Conservation (phyloP, 2,329 filamentous ascomycete species). For the Macroventuria anomochaeta region DNA sequence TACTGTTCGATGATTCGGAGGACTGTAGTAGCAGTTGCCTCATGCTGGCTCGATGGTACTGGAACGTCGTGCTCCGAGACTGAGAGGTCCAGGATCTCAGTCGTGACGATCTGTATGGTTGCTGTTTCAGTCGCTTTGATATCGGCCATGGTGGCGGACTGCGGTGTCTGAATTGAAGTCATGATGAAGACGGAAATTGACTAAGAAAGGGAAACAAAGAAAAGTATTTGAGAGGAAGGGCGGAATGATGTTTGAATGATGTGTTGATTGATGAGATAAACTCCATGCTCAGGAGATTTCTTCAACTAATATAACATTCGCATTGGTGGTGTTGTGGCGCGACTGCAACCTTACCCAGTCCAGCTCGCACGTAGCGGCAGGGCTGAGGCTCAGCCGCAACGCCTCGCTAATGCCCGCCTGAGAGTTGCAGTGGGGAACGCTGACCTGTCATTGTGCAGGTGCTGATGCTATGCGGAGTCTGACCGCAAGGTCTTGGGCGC, state of each 20-base stretch:
- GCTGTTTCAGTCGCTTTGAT: neutral
- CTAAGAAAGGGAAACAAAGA: neutral
- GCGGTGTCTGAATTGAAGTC: conserved; percentile 4
- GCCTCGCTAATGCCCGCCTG: conserved; percentile 6
- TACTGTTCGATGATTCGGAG: conserved; percentile 32
- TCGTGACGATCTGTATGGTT: neutral
- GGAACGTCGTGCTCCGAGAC: neutral
- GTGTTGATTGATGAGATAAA: neutral
- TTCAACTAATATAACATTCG: neutral
- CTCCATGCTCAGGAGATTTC: neutral
- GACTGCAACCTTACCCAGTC: neutral
- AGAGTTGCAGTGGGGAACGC: neutral
- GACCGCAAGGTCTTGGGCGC: conserved; percentile 1
- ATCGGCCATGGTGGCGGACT: neutral
- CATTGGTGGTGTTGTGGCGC: conserved; percentile 7
- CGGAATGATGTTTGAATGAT: neutral
- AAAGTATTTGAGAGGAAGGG: neutral
- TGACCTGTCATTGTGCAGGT: conserved; percentile 5
- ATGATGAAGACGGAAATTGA: neutral
- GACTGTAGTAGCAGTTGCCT: conserved; percentile 23
- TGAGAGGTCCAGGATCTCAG: conserved; percentile 2
- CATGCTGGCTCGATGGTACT: neutral
- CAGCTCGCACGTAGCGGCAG: neutral
- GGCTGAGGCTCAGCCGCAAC: conserved; percentile 19
- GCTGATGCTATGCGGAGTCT: neutral